Base-by-base conservation (phyloP, 352 stramenopile genomes). In the Globisporangium alternatum region DNA sequence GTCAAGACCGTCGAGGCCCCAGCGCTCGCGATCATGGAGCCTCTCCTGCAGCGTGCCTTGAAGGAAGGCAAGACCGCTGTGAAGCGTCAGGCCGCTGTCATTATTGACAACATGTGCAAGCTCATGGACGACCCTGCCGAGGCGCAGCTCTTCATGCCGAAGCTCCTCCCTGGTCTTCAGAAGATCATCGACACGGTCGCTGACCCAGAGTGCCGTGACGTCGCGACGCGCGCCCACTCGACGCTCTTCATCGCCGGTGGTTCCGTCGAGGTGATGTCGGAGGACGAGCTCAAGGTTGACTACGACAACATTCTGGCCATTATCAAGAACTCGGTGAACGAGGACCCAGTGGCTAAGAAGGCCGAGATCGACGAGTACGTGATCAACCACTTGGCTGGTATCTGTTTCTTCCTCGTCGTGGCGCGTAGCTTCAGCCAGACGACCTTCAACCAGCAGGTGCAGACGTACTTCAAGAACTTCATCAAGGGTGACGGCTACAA, bases 21-120 rank as follows among this genome's bases (percentile, higher is more conserved):
- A 6, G 95, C 96, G 25, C 91, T 99, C 68, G 95, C 96, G 37
- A 98, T 99, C 72, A 98, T 98, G 86, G 96, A 99, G 69, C 97
- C 97, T 47, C 83, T 99, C 47, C 84, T 99, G 33, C 84, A 98
- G 71, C 96, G 96, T 80, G 96, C 96, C 58, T 75, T 99, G 54
- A 92, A 96, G 60, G 96, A 99, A 71, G 96, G 97, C 55, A 96
- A 97, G 80, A 99, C 87, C 3, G 88, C 96, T 17, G 97, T 98
- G 35, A 98, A 99, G 82, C 94, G 97, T 89, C 96, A 99, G 82
- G 94, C 92, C 55, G 95, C 96, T 68, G 96, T 99, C 66, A 99
- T 99, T 69, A 99, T 99, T 76, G 95, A 99, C 86, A 99, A 99
- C 85, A 98, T 99, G 96, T 98, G 90, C 78, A 99, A 99, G 89